Evolutionary conservation across 345 rosid species (phyloP), one percentile per base, ranked within the genome.

Genomic region (Corymbia maculata): DNA sequence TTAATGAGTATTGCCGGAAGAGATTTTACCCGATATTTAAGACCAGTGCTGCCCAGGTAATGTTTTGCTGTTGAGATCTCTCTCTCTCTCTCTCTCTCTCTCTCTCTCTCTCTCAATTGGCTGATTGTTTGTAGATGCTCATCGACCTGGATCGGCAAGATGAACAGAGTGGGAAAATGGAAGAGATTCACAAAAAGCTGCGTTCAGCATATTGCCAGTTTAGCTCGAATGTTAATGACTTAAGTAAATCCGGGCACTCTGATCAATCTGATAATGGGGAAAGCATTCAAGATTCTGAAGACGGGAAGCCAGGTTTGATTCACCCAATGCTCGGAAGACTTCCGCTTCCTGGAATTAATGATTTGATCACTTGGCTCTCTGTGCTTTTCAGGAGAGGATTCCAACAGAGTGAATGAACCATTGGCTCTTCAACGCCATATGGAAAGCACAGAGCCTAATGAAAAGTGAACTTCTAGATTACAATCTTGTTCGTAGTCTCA

Each of bases 111-210:
- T 11, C 15, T 68, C 80, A 36, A 12, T 51, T 88, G 70, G 22
- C 7, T 6, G 85, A 51, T 87, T 85, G 19, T 68, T 57, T 30
- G 79, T 22, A 88, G 99, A 90, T 93, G 88, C 95, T 98, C 45
- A 92, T 95, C 7, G 95, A 96, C 89, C 93, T 96, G 99, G 99
- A 98, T 95, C 91, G 93, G 89, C 91, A 89, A 79, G 98, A 98
- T 86, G 96, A 97, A 89, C 91, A 52, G 52, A 59, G 91, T 61
- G 98, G 96, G 92, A 93, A 89, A 86, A 86, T 91, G 89, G 94
- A 93, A 86, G 96, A 94, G 90, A 89, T 94, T 55, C 92, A 92
- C 80, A 55, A 87, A 87, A 90, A 89, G 86, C 87, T 98, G 87
- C 91, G 85, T 59, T 90, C 93, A 44, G 99, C 96, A n/a, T 98